Conservation (phyloP, 1,284 basidiomycete genomes). For the Marasmius sp. region DNA sequence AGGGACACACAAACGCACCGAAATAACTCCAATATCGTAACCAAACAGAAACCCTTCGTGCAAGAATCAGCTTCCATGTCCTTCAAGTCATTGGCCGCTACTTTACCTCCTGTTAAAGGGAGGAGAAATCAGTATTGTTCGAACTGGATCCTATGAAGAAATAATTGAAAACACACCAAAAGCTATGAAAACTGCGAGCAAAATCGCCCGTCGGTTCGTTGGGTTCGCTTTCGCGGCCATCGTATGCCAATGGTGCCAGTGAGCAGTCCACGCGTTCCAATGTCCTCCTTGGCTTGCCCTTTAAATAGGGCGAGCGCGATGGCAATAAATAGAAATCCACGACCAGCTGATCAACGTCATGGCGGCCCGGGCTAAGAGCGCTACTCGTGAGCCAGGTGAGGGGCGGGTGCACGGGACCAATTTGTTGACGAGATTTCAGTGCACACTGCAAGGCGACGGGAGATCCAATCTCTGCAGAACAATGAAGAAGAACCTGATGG, state of each 20-base stretch:
- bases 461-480: no score
- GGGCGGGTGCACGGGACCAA: no score
- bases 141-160: background rate
- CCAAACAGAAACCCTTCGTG: slow-evolving; percentile 57
- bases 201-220: slow-evolving; percentile 57
- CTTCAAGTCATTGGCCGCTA: no score
- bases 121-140: background rate
- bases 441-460: no score
- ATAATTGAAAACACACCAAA: slow-evolving; percentile 19
- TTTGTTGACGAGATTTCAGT: no score
- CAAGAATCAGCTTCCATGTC: background rate
- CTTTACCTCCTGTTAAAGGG: slow-evolving; percentile 23
- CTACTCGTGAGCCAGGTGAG: no score
- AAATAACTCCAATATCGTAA: slow-evolving; percentile 74
- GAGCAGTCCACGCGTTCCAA: no score
- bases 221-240: slow-evolving; percentile 35
- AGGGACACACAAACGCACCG: slow-evolving; percentile 27
- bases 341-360: no score
- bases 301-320: background rate
- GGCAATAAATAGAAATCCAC: no score
- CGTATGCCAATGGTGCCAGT: no score
- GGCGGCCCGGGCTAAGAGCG: no score
- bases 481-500: no score
- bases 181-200: slow-evolving; percentile 61
- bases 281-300: background rate